Conservation (phyloP, 2,329 filamentous ascomycete genomes). For the Colletotrichum sp. region DNA sequence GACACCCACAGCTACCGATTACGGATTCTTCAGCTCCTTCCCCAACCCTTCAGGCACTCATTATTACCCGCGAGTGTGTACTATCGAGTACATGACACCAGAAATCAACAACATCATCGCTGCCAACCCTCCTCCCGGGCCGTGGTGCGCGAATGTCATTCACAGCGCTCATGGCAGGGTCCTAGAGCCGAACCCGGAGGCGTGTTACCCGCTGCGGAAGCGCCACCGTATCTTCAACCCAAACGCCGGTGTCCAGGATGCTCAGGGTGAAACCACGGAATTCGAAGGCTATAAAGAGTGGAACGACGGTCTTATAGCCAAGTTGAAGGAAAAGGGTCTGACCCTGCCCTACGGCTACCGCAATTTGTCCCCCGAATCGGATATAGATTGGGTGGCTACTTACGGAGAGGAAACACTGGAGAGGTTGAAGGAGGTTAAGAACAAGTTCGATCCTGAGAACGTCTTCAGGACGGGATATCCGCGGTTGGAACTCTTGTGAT, state of each 20-base stretch:
- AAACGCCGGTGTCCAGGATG: constrained; percentile 25
- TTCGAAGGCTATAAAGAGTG: constrained; percentile 23
- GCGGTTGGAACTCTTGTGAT: neutral
- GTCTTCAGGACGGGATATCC: constrained; percentile 15
- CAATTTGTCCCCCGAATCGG: constrained; percentile 1
- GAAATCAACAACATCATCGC: neutral
- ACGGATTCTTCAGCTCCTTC: neutral
- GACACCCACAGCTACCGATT: neutral
- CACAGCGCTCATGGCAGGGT: constrained; percentile 6
- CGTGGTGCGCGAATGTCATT: neutral
- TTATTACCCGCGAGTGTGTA: neutral
- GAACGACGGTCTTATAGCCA: constrained; percentile 26
- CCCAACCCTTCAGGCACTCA: neutral
- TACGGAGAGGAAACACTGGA: constrained; percentile 31
- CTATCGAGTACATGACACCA: neutral
- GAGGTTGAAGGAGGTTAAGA: constrained; percentile 12
- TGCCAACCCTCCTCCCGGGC: neutral
- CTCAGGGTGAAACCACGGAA: constrained; percentile 27
- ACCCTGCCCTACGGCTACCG: constrained; percentile 28
- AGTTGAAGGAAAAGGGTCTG: constrained; percentile 34
- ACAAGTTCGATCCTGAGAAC: constrained; percentile 14
- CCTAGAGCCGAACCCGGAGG: neutral
- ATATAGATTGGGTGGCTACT: constrained; percentile 29
- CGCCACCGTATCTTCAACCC: constrained; percentile 30
- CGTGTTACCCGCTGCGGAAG: constrained; percentile 32